Evolutionary conservation across 208 protist species (phyloP), one percentile per base, ranked within the genome.

Genomic region (Wallacemonas sp.): DNA sequence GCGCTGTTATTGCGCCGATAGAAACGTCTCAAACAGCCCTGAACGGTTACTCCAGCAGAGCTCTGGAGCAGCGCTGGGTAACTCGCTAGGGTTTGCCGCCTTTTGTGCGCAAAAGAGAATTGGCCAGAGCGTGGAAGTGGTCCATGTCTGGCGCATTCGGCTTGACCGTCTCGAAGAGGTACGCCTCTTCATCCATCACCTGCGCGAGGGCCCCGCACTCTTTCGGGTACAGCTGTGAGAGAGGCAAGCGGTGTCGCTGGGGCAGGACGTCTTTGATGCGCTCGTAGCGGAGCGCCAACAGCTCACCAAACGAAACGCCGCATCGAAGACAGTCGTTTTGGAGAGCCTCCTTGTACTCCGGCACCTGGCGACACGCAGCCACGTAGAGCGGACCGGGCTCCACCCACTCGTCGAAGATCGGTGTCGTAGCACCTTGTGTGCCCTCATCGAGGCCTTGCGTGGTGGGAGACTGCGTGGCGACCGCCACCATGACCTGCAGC

Each of bases 121-220:
- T 39, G 28, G 51, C 51, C 11, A 58, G 26, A n/a, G 28, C 24
- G 31, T 58, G 28, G 27, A 58, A 58, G 17, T 58, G 22, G 2
- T 34, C 30, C 51, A 58, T 58, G 22, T 38, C 51, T 2, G 28
- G 28, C 1, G 30, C 62, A 17, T 28, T 24, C 1, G 49, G 66
- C 28, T 86, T 26, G 19, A 54, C 64, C 4, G 65, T 66, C 2
- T 80, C 45, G 2, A 92, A 95, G 19, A 95, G 74, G 21, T 73
- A 17, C 2, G 83, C 86, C 65, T 95, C 89, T 62, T 90, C 84
- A 8, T 91, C 86, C 89, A 95, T 92, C 2, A 81, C 63, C 66
- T 91, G 81, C 62, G 89, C 76, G 39, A 95, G 58, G 0, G 33
- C 73, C 11, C 81, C 78, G 59, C 77, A 88, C 70, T 95, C 85